Evolutionary conservation across 179 eudicot species (phyloP).

Genomic region (Kewa caespitosa): DNA sequence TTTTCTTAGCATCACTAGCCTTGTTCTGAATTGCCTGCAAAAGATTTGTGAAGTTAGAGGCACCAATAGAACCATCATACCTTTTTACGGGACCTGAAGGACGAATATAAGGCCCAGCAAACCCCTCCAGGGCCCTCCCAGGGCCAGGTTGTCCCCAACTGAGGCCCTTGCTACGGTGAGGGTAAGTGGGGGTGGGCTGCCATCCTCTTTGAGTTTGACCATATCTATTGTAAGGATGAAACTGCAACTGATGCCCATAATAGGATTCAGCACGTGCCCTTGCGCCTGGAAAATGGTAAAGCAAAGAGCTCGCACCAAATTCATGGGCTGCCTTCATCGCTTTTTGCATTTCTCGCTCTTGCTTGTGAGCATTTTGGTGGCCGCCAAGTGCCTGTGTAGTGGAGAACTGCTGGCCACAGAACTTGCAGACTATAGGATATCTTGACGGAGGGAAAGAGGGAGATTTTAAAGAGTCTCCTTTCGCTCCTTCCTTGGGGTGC

Average conservation of each 20-base stretch:
- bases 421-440: constrained; percentile 29
- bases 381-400: constrained; percentile 41
- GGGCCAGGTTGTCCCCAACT: not conserved
- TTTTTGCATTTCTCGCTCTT: constrained; percentile 32
- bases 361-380: constrained; percentile 37
- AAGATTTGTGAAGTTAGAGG: constrained; percentile 13
- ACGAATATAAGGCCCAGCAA: constrained; percentile 8
- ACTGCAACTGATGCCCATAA: constrained; percentile 9
- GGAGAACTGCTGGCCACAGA: constrained; percentile 21
- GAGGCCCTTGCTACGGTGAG: not conserved
- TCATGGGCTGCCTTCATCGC: constrained; percentile 26
- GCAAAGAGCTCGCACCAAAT: not conserved
- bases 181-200: constrained; percentile 13
- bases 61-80: constrained; percentile 3
- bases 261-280: constrained; percentile 14
- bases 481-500: constrained; percentile 1
- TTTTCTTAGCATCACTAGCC: constrained; percentile 14
- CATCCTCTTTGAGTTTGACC: constrained; percentile 7
- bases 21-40: constrained; percentile 23
- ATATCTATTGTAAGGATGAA: constrained; percentile 19
- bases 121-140: constrained; percentile 1
- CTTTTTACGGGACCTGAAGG: constrained; percentile 11
- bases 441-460: not conserved
- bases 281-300: not conserved
- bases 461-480: constrained; percentile 25